Percentiles rank a stretch among this genome's conserved stretches.
These are phyloP conservation scores for Botrytis galanthina DNA, from an alignment of 2,329 filamentous ascomycete species.

Conservation along the genomic window DNA sequence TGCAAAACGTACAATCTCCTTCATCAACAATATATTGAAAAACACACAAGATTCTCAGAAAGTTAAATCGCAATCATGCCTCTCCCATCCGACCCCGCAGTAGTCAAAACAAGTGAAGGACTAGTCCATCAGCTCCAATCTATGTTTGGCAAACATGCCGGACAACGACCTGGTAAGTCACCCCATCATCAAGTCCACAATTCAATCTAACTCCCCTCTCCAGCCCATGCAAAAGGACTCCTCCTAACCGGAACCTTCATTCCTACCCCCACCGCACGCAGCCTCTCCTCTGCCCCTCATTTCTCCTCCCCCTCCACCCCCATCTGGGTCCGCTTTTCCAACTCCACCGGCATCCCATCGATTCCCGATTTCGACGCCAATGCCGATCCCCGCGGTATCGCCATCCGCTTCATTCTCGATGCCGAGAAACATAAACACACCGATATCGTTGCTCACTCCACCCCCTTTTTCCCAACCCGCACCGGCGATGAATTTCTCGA, in stretches of 20 bases:
- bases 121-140: conserved; percentile 10
- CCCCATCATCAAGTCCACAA: neutral
- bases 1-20: neutral
- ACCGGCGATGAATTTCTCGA: conserved; percentile 53
- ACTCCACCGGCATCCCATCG: conserved; percentile 49
- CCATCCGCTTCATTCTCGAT: conserved; percentile 48
- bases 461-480: conserved; percentile 50
- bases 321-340: conserved; percentile 49
- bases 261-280: conserved; percentile 45
- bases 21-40: neutral
- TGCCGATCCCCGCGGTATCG: conserved; percentile 50
- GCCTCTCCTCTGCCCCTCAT: conserved; percentile 49
- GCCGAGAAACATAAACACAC: conserved; percentile 47
- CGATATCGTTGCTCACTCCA: conserved; percentile 55
- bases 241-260: conserved; percentile 53
- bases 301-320: conserved; percentile 47
- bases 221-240: conserved; percentile 52
- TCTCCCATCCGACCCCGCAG: conserved; percentile 15
- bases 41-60: neutral
- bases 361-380: conserved; percentile 50
- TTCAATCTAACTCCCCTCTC: neutral
- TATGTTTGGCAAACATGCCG: conserved; percentile 17
- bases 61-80: conserved; percentile 7
- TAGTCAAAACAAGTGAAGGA: conserved; percentile 15
- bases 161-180: conserved; percentile 13